These are phyloP conservation scores for Chrysanthemum lavandulifolium DNA, from an alignment of 129 eudicot genomes.

Conservation along the genomic window DNA sequence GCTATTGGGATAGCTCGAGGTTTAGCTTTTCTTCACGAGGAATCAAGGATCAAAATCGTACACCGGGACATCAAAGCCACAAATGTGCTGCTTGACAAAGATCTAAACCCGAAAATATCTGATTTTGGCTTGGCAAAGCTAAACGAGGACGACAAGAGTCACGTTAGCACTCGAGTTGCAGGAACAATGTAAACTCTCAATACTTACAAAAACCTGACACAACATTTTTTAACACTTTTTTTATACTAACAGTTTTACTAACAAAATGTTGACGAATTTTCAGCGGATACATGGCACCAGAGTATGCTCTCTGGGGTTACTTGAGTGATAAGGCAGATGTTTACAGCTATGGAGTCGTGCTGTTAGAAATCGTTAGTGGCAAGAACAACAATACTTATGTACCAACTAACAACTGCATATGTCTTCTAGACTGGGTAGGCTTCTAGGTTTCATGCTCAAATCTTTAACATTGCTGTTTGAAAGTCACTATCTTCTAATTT, in stretches of 20 bases:
- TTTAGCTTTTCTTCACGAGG: too few species aligned
- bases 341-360: slow-evolving; percentile 77
- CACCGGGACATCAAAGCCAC: too few species aligned
- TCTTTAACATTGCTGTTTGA: background rate
- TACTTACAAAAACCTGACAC: background rate
- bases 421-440: slow-evolving; percentile 85
- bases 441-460: background rate
- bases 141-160: slow-evolving; percentile 66
- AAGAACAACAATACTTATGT: slow-evolving; percentile 68
- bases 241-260: background rate
- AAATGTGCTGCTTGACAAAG: too few species aligned
- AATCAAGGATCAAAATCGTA: too few species aligned
- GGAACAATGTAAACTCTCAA: slow-evolving; percentile 72
- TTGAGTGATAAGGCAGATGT: slow-evolving; percentile 85
- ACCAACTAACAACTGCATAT: slow-evolving; percentile 53
- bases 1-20: slow-evolving; percentile 79
- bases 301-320: slow-evolving; percentile 87
- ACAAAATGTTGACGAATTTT: slow-evolving; percentile 7
- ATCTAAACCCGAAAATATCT: too few species aligned
- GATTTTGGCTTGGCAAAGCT: slow-evolving; percentile 25
- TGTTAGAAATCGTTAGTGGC: slow-evolving; percentile 79
- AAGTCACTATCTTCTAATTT: too few species aligned
- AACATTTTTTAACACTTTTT: background rate
- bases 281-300: slow-evolving; percentile 97
- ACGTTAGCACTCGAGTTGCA: slow-evolving; percentile 74